These are phyloP conservation scores for Terfezia boudieri DNA, from an alignment of 495 filamentous ascomycete species.

Conservation along the genomic window DNA sequence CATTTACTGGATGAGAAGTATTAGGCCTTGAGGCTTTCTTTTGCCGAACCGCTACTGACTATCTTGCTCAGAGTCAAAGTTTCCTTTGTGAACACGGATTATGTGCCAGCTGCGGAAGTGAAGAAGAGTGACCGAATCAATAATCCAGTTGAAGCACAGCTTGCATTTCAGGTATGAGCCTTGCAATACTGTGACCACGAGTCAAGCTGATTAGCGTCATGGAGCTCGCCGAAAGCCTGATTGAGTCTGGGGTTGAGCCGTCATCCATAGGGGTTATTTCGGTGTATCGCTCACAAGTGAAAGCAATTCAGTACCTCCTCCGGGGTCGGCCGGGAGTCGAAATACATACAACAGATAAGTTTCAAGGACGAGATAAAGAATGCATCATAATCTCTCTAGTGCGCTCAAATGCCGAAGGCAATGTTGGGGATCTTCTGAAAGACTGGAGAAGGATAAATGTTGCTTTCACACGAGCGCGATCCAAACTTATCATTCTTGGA, in stretches of 20 bases:
- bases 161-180: conserved; percentile 22
- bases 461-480: conserved; percentile 74
- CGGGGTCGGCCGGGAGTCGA: conserved; percentile 40
- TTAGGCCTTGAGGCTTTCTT: neutral
- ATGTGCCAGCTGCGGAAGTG: conserved; percentile 43
- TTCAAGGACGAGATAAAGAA: conserved; percentile 89
- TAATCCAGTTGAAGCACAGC: conserved; percentile 54
- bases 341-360: conserved; percentile 90
- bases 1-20: conserved; percentile 33
- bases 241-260: conserved; percentile 49
- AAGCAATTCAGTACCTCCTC: conserved; percentile 27
- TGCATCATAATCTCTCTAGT: conserved; percentile 70
- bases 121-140: conserved; percentile 61
- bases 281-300: conserved; percentile 85
- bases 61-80: conserved; percentile 29
- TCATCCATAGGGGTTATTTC: conserved; percentile 85
- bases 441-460: conserved; percentile 93
- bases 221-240: conserved; percentile 47
- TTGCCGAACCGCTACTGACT: neutral
- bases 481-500: conserved; percentile 72
- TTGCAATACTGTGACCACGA: neutral
- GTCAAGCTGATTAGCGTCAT: neutral
- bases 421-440: conserved; percentile 67
- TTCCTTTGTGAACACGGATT: conserved; percentile 73
- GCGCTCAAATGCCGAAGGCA: conserved; percentile 54